Evolutionary conservation across 495 filamentous ascomycete species (phyloP).

Genomic region (Trichoderma orchidacearum): DNA sequence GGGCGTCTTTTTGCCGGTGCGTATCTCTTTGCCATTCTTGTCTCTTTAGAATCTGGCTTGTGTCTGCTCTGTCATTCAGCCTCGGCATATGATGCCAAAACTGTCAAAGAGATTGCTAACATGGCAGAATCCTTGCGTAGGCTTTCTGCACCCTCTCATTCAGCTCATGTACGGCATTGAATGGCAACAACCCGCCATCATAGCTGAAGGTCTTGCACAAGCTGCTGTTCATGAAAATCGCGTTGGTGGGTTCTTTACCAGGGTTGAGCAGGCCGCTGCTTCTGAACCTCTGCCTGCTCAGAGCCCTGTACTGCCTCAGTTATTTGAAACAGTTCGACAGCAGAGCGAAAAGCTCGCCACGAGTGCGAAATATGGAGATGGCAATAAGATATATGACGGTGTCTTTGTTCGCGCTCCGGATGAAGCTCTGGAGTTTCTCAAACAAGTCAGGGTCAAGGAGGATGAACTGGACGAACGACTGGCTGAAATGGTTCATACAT

Average conservation of each 20-base stretch:
- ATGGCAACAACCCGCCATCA: conserved; percentile 64
- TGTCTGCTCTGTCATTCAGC: no score
- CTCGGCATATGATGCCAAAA: no score
- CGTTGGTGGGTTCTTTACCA: conserved; percentile 34
- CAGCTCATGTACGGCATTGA: conserved; percentile 77
- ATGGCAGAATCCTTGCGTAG: conserved; percentile 21
- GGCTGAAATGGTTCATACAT: conserved; percentile 63
- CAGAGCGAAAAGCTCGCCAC: conserved; percentile 37
- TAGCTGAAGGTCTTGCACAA: conserved; percentile 71
- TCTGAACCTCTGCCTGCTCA: conserved; percentile 5
- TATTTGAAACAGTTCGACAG: conserved; percentile 44
- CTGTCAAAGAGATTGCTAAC: no score
- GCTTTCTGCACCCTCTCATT: conserved; percentile 70
- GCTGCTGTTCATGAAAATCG: conserved; percentile 46
- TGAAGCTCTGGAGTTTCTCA: conserved; percentile 46
- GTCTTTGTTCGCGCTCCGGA: conserved; percentile 46
- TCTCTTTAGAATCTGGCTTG: no score
- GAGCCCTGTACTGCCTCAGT: conserved; percentile 29
- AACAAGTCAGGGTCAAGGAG: conserved; percentile 43
- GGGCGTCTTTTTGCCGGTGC: conserved; percentile 41
- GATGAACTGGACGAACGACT: conserved; percentile 52
- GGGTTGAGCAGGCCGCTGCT: conserved; percentile 26
- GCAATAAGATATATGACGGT: conserved; percentile 53
- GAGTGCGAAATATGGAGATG: conserved; percentile 36
- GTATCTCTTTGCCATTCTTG: conserved; percentile 4